A percentile compares a stretch with the other conserved stretches of the same genome.
These are phyloP conservation scores for Pichia membranifaciens DNA, from an alignment of 805 yeast genomes.

Conservation along the genomic window DNA sequence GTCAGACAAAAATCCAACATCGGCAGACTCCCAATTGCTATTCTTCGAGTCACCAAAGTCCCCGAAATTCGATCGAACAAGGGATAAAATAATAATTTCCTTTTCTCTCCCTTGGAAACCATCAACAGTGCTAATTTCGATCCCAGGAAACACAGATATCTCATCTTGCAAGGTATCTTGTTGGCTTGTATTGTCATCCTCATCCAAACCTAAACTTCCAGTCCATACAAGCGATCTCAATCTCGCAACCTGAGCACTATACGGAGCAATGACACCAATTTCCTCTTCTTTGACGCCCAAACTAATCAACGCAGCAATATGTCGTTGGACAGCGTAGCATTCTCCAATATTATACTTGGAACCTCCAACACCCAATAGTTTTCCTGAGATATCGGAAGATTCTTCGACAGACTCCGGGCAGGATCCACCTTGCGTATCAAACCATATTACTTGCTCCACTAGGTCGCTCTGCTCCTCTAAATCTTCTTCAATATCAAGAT, in stretches of 20 bases:
- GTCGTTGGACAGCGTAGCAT: conserved; percentile 51
- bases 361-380: conserved; percentile 18
- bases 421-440: conserved; percentile 89
- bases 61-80: conserved; percentile 68
- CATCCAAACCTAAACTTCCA: conserved; percentile 14
- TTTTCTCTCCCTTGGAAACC: conserved; percentile 97
- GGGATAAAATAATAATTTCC: conserved; percentile 70
- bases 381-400: conserved; percentile 16
- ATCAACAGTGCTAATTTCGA: conserved; percentile 88
- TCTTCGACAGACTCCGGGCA: conserved; percentile 54
- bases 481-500: background rate
- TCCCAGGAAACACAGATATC: conserved; percentile 32
- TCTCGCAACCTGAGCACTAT: conserved; percentile 74
- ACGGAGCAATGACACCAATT: conserved; percentile 88
- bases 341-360: conserved; percentile 81
- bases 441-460: conserved; percentile 60
- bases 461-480: conserved; percentile 36
- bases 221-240: conserved; percentile 42
- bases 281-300: conserved; percentile 47
- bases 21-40: conserved; percentile 34
- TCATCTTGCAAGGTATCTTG: conserved; percentile 13
- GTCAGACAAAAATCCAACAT: conserved; percentile 80
- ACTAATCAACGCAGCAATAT: conserved; percentile 45
- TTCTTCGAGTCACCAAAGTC: conserved; percentile 1
- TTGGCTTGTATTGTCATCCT: conserved; percentile 9